Base-by-base conservation (phyloP, 1,139 yeast species). In the Candida sp. region DNA sequence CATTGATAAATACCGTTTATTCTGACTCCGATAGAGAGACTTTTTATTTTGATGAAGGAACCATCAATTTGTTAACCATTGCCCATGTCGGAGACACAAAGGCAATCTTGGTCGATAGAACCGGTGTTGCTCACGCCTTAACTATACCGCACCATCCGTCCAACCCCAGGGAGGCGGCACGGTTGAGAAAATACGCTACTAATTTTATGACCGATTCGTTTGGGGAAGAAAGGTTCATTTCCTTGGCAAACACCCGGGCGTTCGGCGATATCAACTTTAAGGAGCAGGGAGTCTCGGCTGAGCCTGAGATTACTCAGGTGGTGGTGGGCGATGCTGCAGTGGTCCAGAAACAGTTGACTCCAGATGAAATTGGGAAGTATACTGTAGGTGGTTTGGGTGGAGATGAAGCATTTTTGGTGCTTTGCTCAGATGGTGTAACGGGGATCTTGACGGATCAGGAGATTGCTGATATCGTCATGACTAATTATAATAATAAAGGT, bases 51-150 rank as follows among this genome's bases (percentile, higher is more conserved):
- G 81, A 84, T 50, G 78, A 84, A 19, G 70, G 74, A 22, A 84
- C 88, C n/a, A 70, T 87, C 15, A 75, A 89, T 27, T 82, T 82
- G 54, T 64, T 93, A 35, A 77, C 88, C 1, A 79, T 91, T 21
- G 93, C 95, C 1, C 99, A 93, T 60, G 84, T 91, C n/a, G 99
- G 99, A 3, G 99, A 93, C 59, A 87, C 97, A 3, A 77, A 88
- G 50, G 91, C 96, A n/a, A 77, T 93, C 5, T 57, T 93, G 22
- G 87, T 90, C 49, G 95, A 86, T 57, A 75, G 75, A 46, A 66
- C 73, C 47, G 98, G 99, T 2, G 70, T 78, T 37, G 96, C 96
- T 0, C 91, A 85, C 54, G 74, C 87, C 8, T 66, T 93, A 44
- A 88, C 96, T 0, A 75, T 79, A 35, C 79, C 82, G 29, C 99